Evolutionary conservation across 306 rosid species (phyloP).

Genomic region (Trichosanthes truncata): DNA sequence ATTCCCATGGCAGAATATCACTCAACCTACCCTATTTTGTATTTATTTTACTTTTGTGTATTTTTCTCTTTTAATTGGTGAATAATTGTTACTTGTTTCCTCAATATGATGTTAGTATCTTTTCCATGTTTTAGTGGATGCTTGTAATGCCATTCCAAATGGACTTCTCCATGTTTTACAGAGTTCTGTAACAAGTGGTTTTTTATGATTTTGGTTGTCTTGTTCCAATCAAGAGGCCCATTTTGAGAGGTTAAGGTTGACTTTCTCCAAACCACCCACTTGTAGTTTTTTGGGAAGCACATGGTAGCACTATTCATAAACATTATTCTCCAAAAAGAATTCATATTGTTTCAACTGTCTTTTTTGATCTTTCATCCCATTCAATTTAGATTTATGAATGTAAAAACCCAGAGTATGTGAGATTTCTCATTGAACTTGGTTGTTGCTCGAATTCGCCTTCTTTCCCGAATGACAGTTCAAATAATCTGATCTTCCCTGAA

Average conservation of each 20-base stretch:
- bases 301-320: neutral
- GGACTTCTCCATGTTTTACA: neutral
- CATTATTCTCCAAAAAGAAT: neutral
- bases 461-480: neutral
- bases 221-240: neutral
- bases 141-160: neutral
- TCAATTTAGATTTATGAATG: neutral
- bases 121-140: neutral
- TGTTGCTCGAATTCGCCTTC: neutral
- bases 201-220: neutral
- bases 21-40: neutral
- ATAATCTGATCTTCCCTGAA: neutral
- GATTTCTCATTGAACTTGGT: neutral
- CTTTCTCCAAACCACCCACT: neutral
- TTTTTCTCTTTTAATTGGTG: neutral
- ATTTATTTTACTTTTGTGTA: neutral
- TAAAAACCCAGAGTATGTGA: neutral
- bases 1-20: neutral
- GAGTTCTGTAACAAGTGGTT: neutral
- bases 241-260: neutral
- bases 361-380: neutral
- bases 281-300: neutral
- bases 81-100: neutral
- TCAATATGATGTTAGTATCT: neutral
- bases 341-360: neutral